Percentiles rank a stretch among this genome's conserved stretches.
Conservation (phyloP, 2,329 filamentous ascomycete species). For the Fusarium sp. region DNA sequence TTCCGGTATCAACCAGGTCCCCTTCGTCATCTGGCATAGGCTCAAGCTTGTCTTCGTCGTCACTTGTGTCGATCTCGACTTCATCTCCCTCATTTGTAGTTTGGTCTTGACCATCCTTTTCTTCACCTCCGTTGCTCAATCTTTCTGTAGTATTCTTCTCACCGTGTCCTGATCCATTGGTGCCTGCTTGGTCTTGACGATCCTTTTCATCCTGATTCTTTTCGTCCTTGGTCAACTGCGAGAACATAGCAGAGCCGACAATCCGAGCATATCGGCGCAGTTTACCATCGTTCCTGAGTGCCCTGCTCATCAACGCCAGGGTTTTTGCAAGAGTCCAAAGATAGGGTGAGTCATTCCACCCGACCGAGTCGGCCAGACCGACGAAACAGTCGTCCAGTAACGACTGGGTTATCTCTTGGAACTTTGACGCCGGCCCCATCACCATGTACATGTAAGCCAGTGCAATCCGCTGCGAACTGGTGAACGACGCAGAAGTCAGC, state of each 20-base stretch:
- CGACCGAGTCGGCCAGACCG: not conserved
- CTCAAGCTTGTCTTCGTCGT: not conserved
- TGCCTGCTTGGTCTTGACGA: not conserved
- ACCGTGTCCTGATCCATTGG: no score
- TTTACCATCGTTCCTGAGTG: not conserved
- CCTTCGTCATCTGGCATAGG: not conserved
- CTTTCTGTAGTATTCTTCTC: not conserved
- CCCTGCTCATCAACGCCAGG: not conserved
- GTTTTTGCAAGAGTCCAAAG: not conserved
- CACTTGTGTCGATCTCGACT: not conserved
- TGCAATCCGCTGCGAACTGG: not conserved
- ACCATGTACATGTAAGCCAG: constrained; percentile 21
- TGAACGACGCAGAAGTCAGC: not conserved
- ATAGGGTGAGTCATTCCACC: constrained; percentile 2
- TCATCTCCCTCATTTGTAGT: not conserved
- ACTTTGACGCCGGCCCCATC: constrained; percentile 9
- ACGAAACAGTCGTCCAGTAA: not conserved
- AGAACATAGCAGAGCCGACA: not conserved
- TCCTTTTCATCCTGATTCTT: not conserved
- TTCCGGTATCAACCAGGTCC: not conserved
- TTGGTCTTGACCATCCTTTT: not conserved
- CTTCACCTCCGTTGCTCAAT: not conserved
- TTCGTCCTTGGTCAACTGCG: not conserved
- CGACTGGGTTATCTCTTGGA: constrained; percentile 1
- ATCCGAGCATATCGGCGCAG: not conserved